A percentile compares a stretch with the other conserved stretches of the same genome.
Evolutionary conservation across 192 early-diverging fungal genomes (phyloP).

Genomic region (Phycomyces blakesleeanus): DNA sequence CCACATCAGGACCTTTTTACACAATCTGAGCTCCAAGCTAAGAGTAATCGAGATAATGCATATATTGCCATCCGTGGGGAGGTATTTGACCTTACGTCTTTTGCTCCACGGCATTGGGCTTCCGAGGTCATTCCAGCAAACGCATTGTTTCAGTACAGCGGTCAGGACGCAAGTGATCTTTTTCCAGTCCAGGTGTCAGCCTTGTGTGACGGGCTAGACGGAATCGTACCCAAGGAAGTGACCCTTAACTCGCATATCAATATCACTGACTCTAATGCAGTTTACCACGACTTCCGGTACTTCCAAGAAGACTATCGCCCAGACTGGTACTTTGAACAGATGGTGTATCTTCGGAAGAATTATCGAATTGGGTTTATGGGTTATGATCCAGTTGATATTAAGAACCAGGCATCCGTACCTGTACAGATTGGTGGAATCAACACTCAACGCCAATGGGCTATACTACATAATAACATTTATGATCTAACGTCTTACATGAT

Average conservation of each 20-base stretch:
- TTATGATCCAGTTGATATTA: constrained; percentile 56
- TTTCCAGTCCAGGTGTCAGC: constrained; percentile 59
- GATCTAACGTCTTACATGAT: constrained; percentile 69
- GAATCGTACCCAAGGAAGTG: constrained; percentile 44
- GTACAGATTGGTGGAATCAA: constrained; percentile 33
- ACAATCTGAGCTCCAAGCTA: constrained; percentile 55
- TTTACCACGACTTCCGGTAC: constrained; percentile 69
- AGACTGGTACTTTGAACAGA: constrained; percentile 69
- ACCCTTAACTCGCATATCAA: constrained; percentile 45
- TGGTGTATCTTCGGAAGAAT: constrained; percentile 57
- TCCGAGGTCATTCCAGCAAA: constrained; percentile 54
- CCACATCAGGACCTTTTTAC: constrained; percentile 71
- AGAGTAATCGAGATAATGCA: constrained; percentile 47
- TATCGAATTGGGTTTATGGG: constrained; percentile 69
- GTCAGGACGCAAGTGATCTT: constrained; percentile 56
- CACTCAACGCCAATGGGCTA: constrained; percentile 42
- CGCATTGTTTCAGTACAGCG: constrained; percentile 51
- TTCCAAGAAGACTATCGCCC: constrained; percentile 57
- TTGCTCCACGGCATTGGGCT: constrained; percentile 55
- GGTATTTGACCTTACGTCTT: constrained; percentile 76
- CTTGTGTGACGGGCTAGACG: constrained; percentile 47
- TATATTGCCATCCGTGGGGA: constrained; percentile 73
- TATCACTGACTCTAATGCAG: constrained; percentile 50
- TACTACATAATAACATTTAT: constrained; percentile 66
- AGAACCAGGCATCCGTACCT: constrained; percentile 42